These are phyloP conservation scores for Apiospora koreana DNA, from an alignment of 2,329 filamentous ascomycete genomes.

Conservation along the genomic window DNA sequence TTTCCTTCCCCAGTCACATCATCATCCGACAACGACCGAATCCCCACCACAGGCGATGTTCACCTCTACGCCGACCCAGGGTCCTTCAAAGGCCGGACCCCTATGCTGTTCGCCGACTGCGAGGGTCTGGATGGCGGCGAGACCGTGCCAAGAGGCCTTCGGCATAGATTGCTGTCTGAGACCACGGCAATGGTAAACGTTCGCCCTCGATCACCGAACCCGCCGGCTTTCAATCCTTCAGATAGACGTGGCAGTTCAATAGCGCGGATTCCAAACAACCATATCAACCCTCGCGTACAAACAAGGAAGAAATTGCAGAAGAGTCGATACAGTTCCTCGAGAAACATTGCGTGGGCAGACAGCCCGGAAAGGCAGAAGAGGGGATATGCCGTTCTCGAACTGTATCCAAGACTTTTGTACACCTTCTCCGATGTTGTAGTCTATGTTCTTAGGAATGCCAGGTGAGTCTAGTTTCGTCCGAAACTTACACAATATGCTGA, in stretches of 20 bases:
- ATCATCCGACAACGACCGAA: background rate
- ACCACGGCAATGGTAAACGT: background rate
- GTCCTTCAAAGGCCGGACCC: background rate
- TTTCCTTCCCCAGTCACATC: background rate
- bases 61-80: background rate
- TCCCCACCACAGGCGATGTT: background rate
- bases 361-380: background rate
- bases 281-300: background rate
- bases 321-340: background rate
- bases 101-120: background rate
- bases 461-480: too few species aligned
- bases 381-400: background rate
- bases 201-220: background rate
- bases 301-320: background rate
- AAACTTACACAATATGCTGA: too few species aligned
- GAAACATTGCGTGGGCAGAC: background rate
- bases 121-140: background rate
- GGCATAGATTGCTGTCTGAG: background rate
- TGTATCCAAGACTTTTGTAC: background rate
- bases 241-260: background rate
- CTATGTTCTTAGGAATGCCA: too few species aligned
- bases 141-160: background rate
- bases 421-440: too few species aligned
- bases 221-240: background rate
- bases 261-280: background rate